Percentiles rank a stretch among this genome's conserved stretches.
phyloP scores from a whole-genome alignment of 768 basidiomycete genomes.

The Rhodotorula diobovata region DNA sequence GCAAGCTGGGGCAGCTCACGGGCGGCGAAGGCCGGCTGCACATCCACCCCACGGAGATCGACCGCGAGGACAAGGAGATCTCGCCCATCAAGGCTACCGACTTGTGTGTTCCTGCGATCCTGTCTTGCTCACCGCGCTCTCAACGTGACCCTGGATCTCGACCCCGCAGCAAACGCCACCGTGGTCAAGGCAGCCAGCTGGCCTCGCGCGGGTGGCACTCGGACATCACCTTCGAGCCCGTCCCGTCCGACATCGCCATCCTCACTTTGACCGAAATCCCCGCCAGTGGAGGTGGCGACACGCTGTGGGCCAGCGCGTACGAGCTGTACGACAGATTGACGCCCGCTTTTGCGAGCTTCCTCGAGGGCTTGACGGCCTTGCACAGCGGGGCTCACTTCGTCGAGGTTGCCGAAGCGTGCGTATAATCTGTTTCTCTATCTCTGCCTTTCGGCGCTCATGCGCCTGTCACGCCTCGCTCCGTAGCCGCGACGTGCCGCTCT shows the following conservation, averaged over 20 bases:
- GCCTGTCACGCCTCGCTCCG: background rate
- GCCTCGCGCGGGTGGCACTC: constrained; percentile 3
- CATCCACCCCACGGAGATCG: constrained; percentile 1
- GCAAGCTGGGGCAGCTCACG: background rate
- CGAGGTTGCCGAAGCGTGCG: constrained; percentile 44
- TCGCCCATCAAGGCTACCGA: constrained; percentile 52
- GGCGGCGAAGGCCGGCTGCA: constrained; percentile 36
- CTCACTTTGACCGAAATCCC: constrained; percentile 48
- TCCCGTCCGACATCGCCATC: constrained; percentile 60
- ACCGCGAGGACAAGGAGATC: constrained; percentile 52
- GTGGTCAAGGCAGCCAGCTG: background rate
- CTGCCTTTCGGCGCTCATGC: constrained; percentile 39
- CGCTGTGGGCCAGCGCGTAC: constrained; percentile 48
- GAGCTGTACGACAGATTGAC: constrained; percentile 58
- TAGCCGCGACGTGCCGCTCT: background rate
- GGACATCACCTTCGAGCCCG: constrained; percentile 39
- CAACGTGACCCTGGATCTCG: no score
- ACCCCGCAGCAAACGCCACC: background rate
- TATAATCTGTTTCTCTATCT: constrained; percentile 48
- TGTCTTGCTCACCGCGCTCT: background rate
- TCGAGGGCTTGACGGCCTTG: constrained; percentile 59
- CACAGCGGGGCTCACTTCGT: constrained; percentile 50
- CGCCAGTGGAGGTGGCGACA: constrained; percentile 48
- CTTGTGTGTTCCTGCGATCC: background rate
- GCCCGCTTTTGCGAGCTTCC: constrained; percentile 54